phyloP scores from a whole-genome alignment of 2,329 filamentous ascomycete species.

The Sclerotinia glacialis region DNA sequence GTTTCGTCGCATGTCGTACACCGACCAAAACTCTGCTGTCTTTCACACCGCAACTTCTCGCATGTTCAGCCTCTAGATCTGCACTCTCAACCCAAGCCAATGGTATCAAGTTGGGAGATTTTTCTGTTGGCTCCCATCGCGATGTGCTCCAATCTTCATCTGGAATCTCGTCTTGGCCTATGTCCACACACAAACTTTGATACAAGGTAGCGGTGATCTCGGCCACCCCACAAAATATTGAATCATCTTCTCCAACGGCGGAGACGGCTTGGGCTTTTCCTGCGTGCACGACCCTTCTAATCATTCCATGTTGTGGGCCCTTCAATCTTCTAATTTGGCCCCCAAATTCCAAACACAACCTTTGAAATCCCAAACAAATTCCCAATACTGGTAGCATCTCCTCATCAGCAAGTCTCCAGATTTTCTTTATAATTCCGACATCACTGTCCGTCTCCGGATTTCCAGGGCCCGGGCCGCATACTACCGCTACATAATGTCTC shows the following conservation, averaged over 20 bases:
- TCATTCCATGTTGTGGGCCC: constrained; percentile 60
- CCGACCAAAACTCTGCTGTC: constrained; percentile 55
- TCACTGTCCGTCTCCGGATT: constrained; percentile 70
- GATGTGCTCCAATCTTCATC: constrained; percentile 29
- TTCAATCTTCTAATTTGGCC: constrained; percentile 52
- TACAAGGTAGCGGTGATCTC: constrained; percentile 42
- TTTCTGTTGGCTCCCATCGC: constrained; percentile 32
- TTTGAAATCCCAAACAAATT: constrained; percentile 71
- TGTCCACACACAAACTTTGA: constrained; percentile 43
- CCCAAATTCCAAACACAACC: constrained; percentile 58
- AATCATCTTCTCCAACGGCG: constrained; percentile 15
- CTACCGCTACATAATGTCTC: constrained; percentile 71
- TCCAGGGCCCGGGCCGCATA: constrained; percentile 88
- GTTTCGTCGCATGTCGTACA: constrained; percentile 54
- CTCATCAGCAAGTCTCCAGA: constrained; percentile 65
- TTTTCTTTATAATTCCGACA: constrained; percentile 73
- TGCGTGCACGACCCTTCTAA: constrained; percentile 53
- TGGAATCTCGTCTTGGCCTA: constrained; percentile 33
- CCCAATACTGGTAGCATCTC: constrained; percentile 73
- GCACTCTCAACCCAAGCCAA: constrained; percentile 40
- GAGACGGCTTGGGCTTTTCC: constrained; percentile 30
- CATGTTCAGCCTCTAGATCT: constrained; percentile 29
- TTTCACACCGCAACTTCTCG: constrained; percentile 33
- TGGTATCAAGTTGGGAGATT: constrained; percentile 34
- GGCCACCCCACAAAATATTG: constrained; percentile 36